Percentiles rank a stretch among this genome's conserved stretches.
These are phyloP conservation scores for Tilletia setariae DNA, from an alignment of 1,284 basidiomycete species.

Conservation along the genomic window DNA sequence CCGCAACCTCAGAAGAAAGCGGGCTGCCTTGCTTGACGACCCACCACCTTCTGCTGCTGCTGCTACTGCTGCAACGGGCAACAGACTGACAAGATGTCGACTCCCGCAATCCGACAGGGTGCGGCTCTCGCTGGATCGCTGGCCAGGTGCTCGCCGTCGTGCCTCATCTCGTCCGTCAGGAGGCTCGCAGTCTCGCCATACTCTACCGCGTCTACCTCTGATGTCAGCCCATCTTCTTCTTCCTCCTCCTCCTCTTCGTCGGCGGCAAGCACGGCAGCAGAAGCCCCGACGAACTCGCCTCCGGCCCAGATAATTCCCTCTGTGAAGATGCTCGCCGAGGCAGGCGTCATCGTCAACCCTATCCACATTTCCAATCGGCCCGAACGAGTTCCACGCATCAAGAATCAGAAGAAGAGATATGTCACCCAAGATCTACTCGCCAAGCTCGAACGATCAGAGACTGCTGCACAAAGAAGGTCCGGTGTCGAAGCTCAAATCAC, in stretches of 20 bases:
- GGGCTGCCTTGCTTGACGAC: too few relatives aligned
- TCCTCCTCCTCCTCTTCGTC: neutral
- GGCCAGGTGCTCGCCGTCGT: too few relatives aligned
- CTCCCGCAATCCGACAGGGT: too few relatives aligned
- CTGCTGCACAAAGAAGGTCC: neutral
- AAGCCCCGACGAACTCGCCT: neutral
- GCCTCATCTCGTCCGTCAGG: too few relatives aligned
- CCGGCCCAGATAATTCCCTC: neutral
- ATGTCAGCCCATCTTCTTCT: neutral
- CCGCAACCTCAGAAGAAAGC: too few relatives aligned
- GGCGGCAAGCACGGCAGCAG: neutral
- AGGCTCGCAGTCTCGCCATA: too few relatives aligned
- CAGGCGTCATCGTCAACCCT: conserved; percentile 5
- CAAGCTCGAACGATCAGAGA: neutral
- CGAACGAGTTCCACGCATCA: neutral
- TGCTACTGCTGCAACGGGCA: too few relatives aligned
- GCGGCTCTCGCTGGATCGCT: too few relatives aligned
- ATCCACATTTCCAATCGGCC: neutral
- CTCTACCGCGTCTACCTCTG: too few relatives aligned
- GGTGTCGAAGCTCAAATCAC: neutral
- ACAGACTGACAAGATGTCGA: too few relatives aligned
- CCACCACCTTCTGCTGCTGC: too few relatives aligned
- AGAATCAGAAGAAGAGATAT: neutral
- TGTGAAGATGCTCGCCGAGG: conserved; percentile 13
- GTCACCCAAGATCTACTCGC: neutral